These are phyloP conservation scores for Tylopilus orsonianus DNA, from an alignment of 1,284 basidiomycete genomes.

Conservation along the genomic window DNA sequence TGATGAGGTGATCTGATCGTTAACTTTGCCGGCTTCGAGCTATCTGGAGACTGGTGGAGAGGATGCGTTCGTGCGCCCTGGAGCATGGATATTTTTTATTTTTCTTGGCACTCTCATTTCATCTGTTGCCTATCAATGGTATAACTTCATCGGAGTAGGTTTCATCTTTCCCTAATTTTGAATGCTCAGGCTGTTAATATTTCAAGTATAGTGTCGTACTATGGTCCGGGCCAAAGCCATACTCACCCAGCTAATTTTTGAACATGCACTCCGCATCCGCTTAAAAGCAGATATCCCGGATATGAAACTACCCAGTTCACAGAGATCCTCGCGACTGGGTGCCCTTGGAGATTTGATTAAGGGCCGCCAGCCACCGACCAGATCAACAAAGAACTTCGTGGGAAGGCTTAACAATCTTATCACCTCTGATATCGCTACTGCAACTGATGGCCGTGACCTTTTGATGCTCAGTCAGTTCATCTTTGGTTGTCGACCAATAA, in stretches of 20 bases:
- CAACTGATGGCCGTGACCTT: background rate
- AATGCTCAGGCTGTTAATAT: background rate
- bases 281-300: background rate
- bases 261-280: background rate
- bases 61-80: background rate
- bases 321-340: background rate
- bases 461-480: background rate
- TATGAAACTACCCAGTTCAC: background rate
- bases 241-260: background rate
- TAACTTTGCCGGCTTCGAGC: background rate
- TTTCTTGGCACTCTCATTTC: background rate
- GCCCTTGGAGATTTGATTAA: background rate
- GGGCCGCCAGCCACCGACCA: background rate
- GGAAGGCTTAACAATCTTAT: slow-evolving; percentile 2
- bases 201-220: background rate
- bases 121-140: slow-evolving; percentile 2
- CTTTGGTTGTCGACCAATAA: background rate
- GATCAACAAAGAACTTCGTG: background rate
- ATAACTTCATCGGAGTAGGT: slow-evolving; percentile 1
- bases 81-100: slow-evolving; percentile 1
- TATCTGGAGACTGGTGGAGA: slow-evolving; percentile 5
- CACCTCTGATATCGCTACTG: background rate
- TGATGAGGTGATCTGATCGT: background rate
- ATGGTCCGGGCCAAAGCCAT: slow-evolving; percentile 2
- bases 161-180: background rate